A percentile compares a stretch with the other conserved stretches of the same genome.
Conservation (phyloP, 2,329 filamentous ascomycete species). For the Huntiella abstrusa region DNA sequence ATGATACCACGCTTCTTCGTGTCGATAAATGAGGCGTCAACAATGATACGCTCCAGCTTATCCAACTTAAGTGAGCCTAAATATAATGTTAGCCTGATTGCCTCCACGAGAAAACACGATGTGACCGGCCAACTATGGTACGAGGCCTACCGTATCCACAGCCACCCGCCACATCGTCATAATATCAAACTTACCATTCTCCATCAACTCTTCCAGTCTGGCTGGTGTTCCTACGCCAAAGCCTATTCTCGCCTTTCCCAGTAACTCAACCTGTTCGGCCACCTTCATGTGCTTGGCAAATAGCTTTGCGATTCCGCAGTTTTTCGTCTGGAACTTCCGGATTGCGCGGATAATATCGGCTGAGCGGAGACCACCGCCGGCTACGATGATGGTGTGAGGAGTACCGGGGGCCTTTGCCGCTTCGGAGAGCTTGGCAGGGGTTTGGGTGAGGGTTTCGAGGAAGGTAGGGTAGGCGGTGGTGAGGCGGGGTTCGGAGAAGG, state of each 20-base stretch:
- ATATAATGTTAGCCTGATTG: neutral
- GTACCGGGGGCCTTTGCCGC: constrained; percentile 50
- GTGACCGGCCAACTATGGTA: neutral
- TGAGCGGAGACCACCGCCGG: constrained; percentile 65
- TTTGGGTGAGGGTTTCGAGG: constrained; percentile 43
- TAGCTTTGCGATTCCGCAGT: constrained; percentile 65
- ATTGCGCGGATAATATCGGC: constrained; percentile 65
- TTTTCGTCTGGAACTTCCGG: constrained; percentile 61
- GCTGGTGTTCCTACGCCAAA: constrained; percentile 83
- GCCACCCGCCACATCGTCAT: neutral
- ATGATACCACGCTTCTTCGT: constrained; percentile 84
- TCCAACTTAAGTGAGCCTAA: constrained; percentile 48
- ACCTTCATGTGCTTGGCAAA: constrained; percentile 98
- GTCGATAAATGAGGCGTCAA: constrained; percentile 87
- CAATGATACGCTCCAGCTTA: constrained; percentile 58
- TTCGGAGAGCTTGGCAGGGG: constrained; percentile 39
- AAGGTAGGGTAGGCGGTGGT: constrained; percentile 37
- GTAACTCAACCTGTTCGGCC: constrained; percentile 61
- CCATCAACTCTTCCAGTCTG: constrained; percentile 62
- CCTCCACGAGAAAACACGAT: neutral
- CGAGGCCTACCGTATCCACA: neutral
- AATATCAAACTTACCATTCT: constrained; percentile 40
- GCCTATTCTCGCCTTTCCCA: constrained; percentile 52
- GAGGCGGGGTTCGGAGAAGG: constrained; percentile 46
- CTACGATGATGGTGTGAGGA: constrained; percentile 78